Base-by-base conservation (phyloP, 2,329 filamentous ascomycete genomes). In the Colletotrichum shisoi region DNA sequence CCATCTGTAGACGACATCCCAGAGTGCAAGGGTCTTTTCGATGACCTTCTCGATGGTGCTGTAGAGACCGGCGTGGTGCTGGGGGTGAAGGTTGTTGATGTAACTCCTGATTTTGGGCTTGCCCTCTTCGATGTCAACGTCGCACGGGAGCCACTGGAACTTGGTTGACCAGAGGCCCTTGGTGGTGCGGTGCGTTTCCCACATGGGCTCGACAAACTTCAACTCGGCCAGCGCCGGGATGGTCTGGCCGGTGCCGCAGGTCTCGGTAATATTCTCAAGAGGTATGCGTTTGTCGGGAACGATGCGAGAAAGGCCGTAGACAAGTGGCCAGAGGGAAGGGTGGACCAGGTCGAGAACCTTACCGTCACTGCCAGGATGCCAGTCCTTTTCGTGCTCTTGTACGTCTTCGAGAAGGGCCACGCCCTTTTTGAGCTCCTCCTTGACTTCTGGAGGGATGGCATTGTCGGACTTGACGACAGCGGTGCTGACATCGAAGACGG, bases 341-440 rank as follows among this genome's bases (percentile, higher is more conserved):
- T 91, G 83, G 5, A 91, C 81, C 1, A 91, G 76, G 72, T 91
- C 84, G 0, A 88, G 81, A 1, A 91, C 87, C 67, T 81, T 82
- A 0, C 78, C 74, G 39, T 86, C 77, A 0, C 84, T 87, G 2
- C 82, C 79, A 0, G 88, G 88, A 74, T 90, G 86, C 82, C 84
- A 91, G 73, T 90, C 88, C 69, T 84, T 83, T 40, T 79, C 57
- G 0, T 76, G 62, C 7, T 84, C 81, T 0, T 83, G 81, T 0
- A 84, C 79, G 19, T 83, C 74, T 66, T 89, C 83, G 1, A 91
- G 77, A 0, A 73, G 73, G 1, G 74, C 73, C 39, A 85, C 81
- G 1, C 79, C 81, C 3, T 72, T 70, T 34, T 72, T 77, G 3
- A 91, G 77, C 1, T 77, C 74, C 1, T 81, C 17, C 4, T 65